Conservation (phyloP, 768 basidiomycete genomes). For the Phanerodontia chrysosporium region DNA sequence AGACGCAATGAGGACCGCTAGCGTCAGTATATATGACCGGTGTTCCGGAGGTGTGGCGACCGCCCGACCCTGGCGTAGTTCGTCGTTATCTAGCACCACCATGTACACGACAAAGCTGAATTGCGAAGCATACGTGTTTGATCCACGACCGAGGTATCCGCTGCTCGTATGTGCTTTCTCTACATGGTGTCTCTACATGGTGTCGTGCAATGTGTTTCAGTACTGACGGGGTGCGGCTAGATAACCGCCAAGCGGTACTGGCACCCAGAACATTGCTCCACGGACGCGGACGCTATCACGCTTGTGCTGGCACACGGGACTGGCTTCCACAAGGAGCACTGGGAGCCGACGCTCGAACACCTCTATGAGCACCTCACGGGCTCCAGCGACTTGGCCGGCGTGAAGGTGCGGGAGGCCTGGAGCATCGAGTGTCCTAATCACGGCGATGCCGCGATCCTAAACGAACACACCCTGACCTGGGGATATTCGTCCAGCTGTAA, state of each 20-base stretch:
- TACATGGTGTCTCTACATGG: too few relatives aligned
- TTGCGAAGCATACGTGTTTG: conserved; percentile 37
- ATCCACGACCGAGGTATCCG: conserved; percentile 50
- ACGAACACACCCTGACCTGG: conserved; percentile 36
- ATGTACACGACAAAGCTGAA: background rate
- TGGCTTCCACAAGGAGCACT: conserved; percentile 55
- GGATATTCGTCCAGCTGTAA: conserved; percentile 41
- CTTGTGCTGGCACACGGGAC: conserved; percentile 51
- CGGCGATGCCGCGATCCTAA: conserved; percentile 47
- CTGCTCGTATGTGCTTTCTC: conserved; percentile 35
- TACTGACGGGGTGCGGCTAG: background rate
- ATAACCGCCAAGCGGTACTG: conserved; percentile 46
- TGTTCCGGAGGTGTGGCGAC: too few relatives aligned
- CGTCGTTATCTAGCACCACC: background rate
- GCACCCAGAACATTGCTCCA: conserved; percentile 29
- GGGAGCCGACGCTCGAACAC: conserved; percentile 52
- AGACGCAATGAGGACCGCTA: too few relatives aligned
- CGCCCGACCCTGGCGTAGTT: too few relatives aligned
- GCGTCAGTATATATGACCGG: too few relatives aligned
- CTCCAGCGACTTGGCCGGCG: background rate
- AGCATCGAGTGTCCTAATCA: conserved; percentile 52
- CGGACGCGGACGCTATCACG: conserved; percentile 39
- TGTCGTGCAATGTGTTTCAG: too few relatives aligned
- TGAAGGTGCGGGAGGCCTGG: conserved; percentile 46
- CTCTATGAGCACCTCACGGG: conserved; percentile 29